Evolutionary conservation across 495 filamentous ascomycete species (phyloP).

Genomic region (Aspergillus ellipticus): DNA sequence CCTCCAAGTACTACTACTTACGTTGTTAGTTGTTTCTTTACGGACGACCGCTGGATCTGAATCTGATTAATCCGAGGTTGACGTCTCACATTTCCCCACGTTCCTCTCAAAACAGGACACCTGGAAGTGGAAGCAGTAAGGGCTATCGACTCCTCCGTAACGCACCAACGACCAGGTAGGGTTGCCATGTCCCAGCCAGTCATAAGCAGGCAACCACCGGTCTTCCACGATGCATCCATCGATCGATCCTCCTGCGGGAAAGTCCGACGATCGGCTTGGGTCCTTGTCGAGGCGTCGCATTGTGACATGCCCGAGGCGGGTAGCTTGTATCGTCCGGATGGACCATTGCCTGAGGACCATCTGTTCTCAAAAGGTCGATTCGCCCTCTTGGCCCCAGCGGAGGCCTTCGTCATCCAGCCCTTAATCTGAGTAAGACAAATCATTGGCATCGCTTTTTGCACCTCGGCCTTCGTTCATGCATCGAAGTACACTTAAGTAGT

Average conservation of each 20-base stretch:
- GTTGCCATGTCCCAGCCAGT: not conserved
- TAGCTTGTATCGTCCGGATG: not conserved
- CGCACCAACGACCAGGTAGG: no score
- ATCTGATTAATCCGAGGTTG: not conserved
- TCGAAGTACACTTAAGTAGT: no score
- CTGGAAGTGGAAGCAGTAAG: no score
- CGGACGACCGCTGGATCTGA: no score
- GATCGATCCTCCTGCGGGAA: slow-evolving; percentile 12
- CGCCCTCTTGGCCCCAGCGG: no score
- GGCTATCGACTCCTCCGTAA: no score
- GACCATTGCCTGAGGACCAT: not conserved
- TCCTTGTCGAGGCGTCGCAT: slow-evolving; percentile 8
- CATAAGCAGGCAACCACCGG: slow-evolving; percentile 2
- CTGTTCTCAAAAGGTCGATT: not conserved
- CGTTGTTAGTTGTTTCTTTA: no score
- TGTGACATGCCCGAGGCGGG: slow-evolving; percentile 12
- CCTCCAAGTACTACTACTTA: no score
- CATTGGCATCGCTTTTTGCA: no score
- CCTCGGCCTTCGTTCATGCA: no score
- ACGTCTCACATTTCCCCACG: slow-evolving; percentile 6
- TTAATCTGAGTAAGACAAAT: no score
- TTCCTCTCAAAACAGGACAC: not conserved
- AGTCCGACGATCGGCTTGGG: slow-evolving; percentile 8
- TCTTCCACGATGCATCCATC: not conserved
- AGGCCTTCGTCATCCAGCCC: no score